Percentiles rank a stretch among this genome's conserved stretches.
These are phyloP conservation scores for Venustampulla echinocandica DNA, from an alignment of 495 filamentous ascomycete genomes.

Conservation along the genomic window DNA sequence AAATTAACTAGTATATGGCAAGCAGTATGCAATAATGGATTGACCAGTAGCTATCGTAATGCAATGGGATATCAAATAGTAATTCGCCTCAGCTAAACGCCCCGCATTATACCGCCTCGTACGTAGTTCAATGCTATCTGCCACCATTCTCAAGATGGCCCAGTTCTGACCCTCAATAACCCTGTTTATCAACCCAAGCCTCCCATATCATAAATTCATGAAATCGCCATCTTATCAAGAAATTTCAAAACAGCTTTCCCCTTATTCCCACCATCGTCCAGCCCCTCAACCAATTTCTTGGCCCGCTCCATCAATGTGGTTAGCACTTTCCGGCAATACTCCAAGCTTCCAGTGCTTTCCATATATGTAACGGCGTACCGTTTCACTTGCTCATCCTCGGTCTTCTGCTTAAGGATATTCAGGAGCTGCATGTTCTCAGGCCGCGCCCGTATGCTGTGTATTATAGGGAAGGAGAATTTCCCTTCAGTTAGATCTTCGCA, in stretches of 20 bases:
- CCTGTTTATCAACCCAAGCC: too few relatives aligned
- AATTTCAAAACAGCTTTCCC: constrained; percentile 40
- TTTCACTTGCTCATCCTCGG: constrained; percentile 80
- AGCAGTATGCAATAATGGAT: too few relatives aligned
- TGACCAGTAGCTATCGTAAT: too few relatives aligned
- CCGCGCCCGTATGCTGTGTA: constrained; percentile 82
- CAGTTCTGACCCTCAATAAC: too few relatives aligned
- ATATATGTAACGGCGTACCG: constrained; percentile 86
- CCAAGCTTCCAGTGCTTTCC: constrained; percentile 81
- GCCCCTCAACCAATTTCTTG: constrained; percentile 52
- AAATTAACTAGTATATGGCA: too few relatives aligned
- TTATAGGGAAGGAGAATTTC: constrained; percentile 96
- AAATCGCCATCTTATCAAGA: constrained; percentile 31
- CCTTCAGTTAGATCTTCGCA: constrained; percentile 97
- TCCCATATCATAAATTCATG: too few relatives aligned
- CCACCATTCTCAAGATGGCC: too few relatives aligned
- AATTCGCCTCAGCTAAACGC: too few relatives aligned
- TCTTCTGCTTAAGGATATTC: constrained; percentile 88
- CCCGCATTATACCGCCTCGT: too few relatives aligned
- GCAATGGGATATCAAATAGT: too few relatives aligned
- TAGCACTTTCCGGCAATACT: constrained; percentile 69
- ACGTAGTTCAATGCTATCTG: too few relatives aligned
- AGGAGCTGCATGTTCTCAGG: constrained; percentile 73
- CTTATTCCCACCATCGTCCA: constrained; percentile 47
- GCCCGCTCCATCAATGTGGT: constrained; percentile 57